Conservation (phyloP, 345 rosid genomes). For the Eucalyptus regnans region DNA sequence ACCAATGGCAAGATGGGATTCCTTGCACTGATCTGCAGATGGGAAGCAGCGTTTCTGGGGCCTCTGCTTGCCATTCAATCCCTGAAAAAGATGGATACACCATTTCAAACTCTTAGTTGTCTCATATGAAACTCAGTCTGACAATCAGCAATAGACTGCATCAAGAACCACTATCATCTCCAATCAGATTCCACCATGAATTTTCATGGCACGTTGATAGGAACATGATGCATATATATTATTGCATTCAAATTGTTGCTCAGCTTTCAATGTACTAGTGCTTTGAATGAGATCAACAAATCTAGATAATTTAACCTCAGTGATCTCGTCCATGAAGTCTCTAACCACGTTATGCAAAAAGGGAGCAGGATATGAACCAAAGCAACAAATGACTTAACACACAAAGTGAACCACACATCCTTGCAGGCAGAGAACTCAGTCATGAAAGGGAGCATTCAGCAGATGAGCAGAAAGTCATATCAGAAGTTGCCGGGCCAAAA, state of each 20-base stretch:
- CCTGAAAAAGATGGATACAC: neutral
- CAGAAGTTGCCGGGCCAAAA: neutral
- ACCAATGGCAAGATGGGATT: slow-evolving; percentile 22
- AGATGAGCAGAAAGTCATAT: neutral
- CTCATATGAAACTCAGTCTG: neutral
- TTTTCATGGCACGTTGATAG: neutral
- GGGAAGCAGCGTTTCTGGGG: slow-evolving; percentile 45
- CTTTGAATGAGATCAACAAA: neutral
- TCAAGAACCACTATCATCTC: neutral
- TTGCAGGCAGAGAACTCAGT: neutral
- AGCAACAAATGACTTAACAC: neutral
- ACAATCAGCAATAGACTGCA: neutral
- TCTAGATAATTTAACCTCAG: neutral
- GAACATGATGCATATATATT: neutral
- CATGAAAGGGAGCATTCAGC: neutral
- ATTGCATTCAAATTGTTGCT: neutral
- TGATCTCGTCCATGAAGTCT: neutral
- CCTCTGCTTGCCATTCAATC: slow-evolving; percentile 26
- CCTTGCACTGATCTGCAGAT: slow-evolving; percentile 45
- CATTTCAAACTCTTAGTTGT: neutral
- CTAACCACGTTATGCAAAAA: neutral
- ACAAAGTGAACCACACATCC: neutral
- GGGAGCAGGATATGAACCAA: neutral
- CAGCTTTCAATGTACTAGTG: neutral
- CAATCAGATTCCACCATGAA: neutral